Evolutionary conservation across 306 rosid genomes (phyloP), one percentile per base, ranked within the genome.

Genomic region (Trifolium dubium): DNA sequence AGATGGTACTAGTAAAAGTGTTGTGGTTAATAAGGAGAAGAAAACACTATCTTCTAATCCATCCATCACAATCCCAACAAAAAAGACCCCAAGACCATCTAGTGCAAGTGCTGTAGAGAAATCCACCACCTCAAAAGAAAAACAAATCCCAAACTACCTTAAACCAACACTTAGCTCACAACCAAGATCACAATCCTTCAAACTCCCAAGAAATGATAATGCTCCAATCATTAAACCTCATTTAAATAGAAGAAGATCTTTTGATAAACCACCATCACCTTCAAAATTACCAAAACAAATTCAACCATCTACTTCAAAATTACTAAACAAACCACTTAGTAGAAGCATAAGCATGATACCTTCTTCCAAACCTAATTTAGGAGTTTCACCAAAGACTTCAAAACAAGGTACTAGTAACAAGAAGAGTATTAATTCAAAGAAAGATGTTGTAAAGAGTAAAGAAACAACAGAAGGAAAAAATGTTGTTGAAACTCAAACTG

Each of bases 191-290:
- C 68, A 50, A 6, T 74, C 69, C 62, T 69, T 54, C 76, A 78
- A 67, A 46, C 30, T 68, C 2, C 30, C 58, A 17, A 88, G 40
- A 72, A 87, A n/a, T 18, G 41, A 78, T 28, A 56, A 56, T 23
- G 41, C 69, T 11, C n/a, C 43, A 11, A 64, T 51, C 29, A 85
- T 54, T 18, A 85, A 75, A 65, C 68, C 93, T 5, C 15, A 14
- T 3, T 4, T 78, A 28, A 82, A 81, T 37, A 83, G 99, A 77
- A 90, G 97, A 84, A 92, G 91, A 73, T 95, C 99, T n/a, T 74
- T 92, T 5, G 99, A 95, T 64, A 90, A 55, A 72, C 92, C 96
- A 9, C 83, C 88, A 1, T 79, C 96, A 2, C 72, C 86, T 67
- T 85, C 92, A 3, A 76, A 70, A 39, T 10, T 77, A 8, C 70